Percentiles rank a stretch among this genome's conserved stretches.
Conservation (phyloP, 768 basidiomycete species). For the Podaxis carcinomalis region DNA sequence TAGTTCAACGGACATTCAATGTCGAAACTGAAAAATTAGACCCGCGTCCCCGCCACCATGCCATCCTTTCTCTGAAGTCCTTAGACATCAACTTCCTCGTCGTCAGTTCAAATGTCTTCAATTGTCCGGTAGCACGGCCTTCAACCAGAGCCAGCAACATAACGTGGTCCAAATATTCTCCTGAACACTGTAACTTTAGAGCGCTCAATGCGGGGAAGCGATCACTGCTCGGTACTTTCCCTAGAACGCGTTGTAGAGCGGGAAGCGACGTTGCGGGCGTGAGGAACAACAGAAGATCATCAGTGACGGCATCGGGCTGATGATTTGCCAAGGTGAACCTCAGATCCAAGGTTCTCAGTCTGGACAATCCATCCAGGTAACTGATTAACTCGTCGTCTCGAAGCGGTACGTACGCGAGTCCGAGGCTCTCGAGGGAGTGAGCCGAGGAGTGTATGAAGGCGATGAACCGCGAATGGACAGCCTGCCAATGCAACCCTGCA, state of each 20-base stretch:
- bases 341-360: slow-evolving; percentile 27
- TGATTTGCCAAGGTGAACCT: slow-evolving; percentile 29
- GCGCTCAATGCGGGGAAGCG: slow-evolving; percentile 1
- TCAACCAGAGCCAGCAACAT: slow-evolving; percentile 27
- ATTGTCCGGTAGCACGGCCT: neutral
- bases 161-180: slow-evolving; percentile 23
- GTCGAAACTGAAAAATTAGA: slow-evolving; percentile 1
- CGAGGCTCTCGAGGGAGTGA: slow-evolving; percentile 26
- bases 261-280: slow-evolving; percentile 5
- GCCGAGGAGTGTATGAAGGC: slow-evolving; percentile 23
- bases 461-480: slow-evolving; percentile 23
- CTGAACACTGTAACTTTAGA: slow-evolving; percentile 30
- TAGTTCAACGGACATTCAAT: slow-evolving; percentile 2
- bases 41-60: neutral
- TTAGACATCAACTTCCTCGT: slow-evolving; percentile 5
- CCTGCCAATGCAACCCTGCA: slow-evolving; percentile 14
- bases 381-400: slow-evolving; percentile 27
- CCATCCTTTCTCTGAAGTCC: slow-evolving; percentile 2
- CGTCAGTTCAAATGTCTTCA: slow-evolving; percentile 2
- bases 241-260: neutral
- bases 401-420: slow-evolving; percentile 35
- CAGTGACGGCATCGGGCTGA: slow-evolving; percentile 32
- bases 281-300: slow-evolving; percentile 24
- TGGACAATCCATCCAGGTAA: slow-evolving; percentile 26
- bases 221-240: neutral